Base-by-base conservation (phyloP, 164 flowering plant species). In the Stephania japonica region DNA sequence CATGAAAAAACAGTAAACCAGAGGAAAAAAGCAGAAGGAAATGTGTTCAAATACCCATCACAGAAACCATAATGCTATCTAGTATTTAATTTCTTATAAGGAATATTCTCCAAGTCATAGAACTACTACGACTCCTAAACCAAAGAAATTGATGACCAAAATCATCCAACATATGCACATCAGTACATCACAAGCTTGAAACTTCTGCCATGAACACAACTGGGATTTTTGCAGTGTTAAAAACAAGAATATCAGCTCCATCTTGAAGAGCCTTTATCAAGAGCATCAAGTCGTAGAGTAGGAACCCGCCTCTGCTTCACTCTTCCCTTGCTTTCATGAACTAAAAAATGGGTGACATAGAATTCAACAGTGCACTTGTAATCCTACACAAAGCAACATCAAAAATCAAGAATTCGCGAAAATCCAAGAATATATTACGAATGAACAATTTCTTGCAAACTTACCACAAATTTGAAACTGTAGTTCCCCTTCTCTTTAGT, bases 241-340 rank as follows among this genome's bases (percentile, higher is more conserved):
- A 95, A 69, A 95, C 85, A 75, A 95, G 78, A 78, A 95, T 87
- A 83, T 95, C 99, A 77, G 99, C 98, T 70, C 90, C 91, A 95
- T 83, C 88, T 89, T 8, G 98, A 88, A 65, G 97, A 85, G 42
- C 96, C 81, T 68, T 75, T 87, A 84, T 89, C 95, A 23, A 95
- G 83, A 16, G 88, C 68, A 74, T 95, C 99, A 64, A 95, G 89
- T 63, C 89, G 81, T 80, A 95, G 79, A 4, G 96, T 91, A 49
- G 72, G 94, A 69, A 78, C 78, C 67, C 97, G 81, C 84, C 87
- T 91, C 42, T 70, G 75, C 43, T 93, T 96, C 14, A 93, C 72
- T 78, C 92, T 88, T 27, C 92, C 90, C 79, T 91, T 93, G 77
- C 97, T 71, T 83, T 95, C 98, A 68, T 87, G 96, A 77, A 91